Base-by-base conservation (phyloP, 1,139 yeast species). In the Taphrina populina region DNA sequence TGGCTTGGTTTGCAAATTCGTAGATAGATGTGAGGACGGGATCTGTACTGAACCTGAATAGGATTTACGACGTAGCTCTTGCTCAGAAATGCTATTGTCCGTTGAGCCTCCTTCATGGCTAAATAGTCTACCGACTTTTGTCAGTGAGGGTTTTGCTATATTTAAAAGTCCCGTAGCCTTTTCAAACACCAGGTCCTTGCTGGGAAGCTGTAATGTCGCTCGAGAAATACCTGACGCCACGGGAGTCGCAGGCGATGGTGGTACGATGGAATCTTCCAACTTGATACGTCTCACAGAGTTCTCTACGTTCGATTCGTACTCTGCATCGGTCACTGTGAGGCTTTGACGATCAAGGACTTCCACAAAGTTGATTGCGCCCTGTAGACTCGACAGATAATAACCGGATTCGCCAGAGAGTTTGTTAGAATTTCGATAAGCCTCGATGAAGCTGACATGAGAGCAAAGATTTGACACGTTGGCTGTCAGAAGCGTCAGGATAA, bases 391-490 rank as follows among this genome's bases (percentile, higher is more conserved):
- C 56, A 90, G 73, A 67, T 90, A 90, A 67, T 90, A 90, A 37
- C 92, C 84, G 0, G 92, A 83, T 67, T 90, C 97, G 2, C 97
- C 96, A 60, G 78, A 80, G 39, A 86, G 73, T 75, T 88, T 84
- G 54, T 81, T 87, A 3, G 79, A 81, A 49, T 80, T 80, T 62
- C 97, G 73, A 68, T 85, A 92, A 57, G 92, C 74, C 32, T 51
- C 46, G 10, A 58, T 43, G 67, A 88, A 94, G 61, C 79, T 81
- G 61, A 90, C 71, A 66, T 92, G 90, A 17, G 96, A 87, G 15
- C 81, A 77, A 29, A 94, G 70, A 63, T 81, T 72, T 32, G 73
- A 73, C 0, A 84, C 78, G 49, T 76, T 76, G 0, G 95, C 82
- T 63, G 82, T 83, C 45, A 92, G 70, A 1, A 90, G 78, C 5